Evolutionary conservation across 441 rosid species (phyloP).

Genomic region (Bruguiera hainesii): DNA sequence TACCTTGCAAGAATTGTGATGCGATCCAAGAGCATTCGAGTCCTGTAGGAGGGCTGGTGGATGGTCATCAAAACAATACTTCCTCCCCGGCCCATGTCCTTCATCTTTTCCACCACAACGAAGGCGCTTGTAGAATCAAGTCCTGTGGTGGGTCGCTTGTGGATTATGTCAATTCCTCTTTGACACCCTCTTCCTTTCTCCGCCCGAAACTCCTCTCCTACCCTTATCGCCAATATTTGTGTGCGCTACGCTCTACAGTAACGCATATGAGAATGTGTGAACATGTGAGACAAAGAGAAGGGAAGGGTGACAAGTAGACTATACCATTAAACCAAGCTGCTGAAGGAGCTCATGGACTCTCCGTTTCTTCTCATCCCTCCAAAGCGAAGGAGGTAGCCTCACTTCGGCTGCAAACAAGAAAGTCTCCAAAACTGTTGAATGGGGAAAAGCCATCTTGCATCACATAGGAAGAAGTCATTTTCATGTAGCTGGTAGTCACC

Average conservation of each 20-base stretch:
- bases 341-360: slow-evolving; percentile 66
- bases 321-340: slow-evolving; percentile 65
- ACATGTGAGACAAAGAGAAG: neutral
- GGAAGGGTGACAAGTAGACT: neutral
- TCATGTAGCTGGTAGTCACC: slow-evolving; percentile 62
- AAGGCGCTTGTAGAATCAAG: slow-evolving; percentile 79
- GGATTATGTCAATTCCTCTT: slow-evolving; percentile 78
- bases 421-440: slow-evolving; percentile 71
- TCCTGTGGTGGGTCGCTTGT: slow-evolving; percentile 85
- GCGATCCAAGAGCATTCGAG: slow-evolving; percentile 63
- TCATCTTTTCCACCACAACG: slow-evolving; percentile 76
- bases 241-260: slow-evolving; percentile 46
- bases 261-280: neutral
- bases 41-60: slow-evolving; percentile 79
- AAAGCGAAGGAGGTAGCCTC: slow-evolving; percentile 67
- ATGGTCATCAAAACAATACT: slow-evolving; percentile 81
- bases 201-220: slow-evolving; percentile 80
- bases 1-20: slow-evolving; percentile 68
- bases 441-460: slow-evolving; percentile 88
- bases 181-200: slow-evolving; percentile 70
- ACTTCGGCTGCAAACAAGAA: slow-evolving; percentile 79
- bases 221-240: slow-evolving; percentile 78
- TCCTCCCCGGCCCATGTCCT: slow-evolving; percentile 64
- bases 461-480: slow-evolving; percentile 75
- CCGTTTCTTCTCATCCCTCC: slow-evolving; percentile 59